Evolutionary conservation across 257 asterid species (phyloP).

Genomic region (Prunella vulgaris): DNA sequence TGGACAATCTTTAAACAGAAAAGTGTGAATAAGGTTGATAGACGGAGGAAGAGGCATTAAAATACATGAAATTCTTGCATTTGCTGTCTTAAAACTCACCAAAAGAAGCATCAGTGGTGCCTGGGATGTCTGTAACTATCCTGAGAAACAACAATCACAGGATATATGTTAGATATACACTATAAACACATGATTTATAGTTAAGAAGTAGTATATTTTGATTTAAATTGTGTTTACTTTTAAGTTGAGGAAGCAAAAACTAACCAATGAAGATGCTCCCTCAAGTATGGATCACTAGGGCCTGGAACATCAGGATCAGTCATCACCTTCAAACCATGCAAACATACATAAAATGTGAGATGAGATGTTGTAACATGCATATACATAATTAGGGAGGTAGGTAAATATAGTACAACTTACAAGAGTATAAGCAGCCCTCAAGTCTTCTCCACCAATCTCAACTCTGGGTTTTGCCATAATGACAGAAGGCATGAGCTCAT

Average conservation of each 20-base stretch:
- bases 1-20: too few species aligned
- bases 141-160: conserved; percentile 28
- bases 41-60: too few species aligned
- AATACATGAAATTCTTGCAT: too few species aligned
- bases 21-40: too few species aligned
- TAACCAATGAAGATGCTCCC: conserved; percentile 93
- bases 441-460: conserved; percentile 82
- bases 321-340: conserved; percentile 58
- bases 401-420: too few species aligned
- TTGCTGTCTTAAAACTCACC: conserved; percentile 59
- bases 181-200: too few species aligned
- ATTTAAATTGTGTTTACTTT: neutral
- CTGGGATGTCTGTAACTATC: conserved; percentile 86
- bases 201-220: too few species aligned
- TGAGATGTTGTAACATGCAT: neutral
- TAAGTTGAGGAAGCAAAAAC: neutral
- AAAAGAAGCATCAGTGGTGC: conserved; percentile 72
- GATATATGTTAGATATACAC: neutral
- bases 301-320: conserved; percentile 93
- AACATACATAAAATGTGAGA: neutral
- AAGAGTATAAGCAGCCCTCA: conserved; percentile 82
- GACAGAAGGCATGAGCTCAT: conserved; percentile 72
- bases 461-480: conserved; percentile 58
- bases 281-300: conserved; percentile 84
- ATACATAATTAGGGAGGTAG: neutral